phyloP scores from a whole-genome alignment of 2,329 filamentous ascomycete genomes.

The Sporothrix phasma region DNA sequence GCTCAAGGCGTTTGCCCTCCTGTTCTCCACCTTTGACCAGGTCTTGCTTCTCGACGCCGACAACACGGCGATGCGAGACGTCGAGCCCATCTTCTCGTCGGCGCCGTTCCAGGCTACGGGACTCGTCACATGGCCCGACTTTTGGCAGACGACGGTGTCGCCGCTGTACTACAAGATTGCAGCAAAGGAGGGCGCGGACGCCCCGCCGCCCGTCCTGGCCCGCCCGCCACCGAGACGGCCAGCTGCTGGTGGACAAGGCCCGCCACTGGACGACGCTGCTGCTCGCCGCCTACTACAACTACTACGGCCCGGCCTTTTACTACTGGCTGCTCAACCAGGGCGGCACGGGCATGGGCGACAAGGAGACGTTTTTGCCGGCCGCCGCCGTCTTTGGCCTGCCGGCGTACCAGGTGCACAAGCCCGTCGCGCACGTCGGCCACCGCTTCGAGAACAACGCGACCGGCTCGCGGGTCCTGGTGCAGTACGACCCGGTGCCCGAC shows the following conservation, averaged over 20 bases:
- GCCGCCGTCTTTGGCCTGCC: slow-evolving; percentile 31
- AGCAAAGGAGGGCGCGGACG: neutral
- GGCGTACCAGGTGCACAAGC: slow-evolving; percentile 31
- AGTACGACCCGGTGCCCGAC: slow-evolving; percentile 25
- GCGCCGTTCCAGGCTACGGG: slow-evolving; percentile 43
- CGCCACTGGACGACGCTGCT: slow-evolving; percentile 37
- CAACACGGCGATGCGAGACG: slow-evolving; percentile 36
- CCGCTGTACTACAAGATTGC: slow-evolving; percentile 37
- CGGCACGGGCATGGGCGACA: slow-evolving; percentile 35
- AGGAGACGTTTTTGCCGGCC: slow-evolving; percentile 38
- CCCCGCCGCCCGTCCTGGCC: slow-evolving; percentile 24
- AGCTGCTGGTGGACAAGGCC: slow-evolving; percentile 38
- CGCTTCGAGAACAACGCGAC: slow-evolving; percentile 23
- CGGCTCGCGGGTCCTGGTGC: slow-evolving; percentile 22
- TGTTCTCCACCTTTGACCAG: slow-evolving; percentile 50
- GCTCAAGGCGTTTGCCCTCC: slow-evolving; percentile 46
- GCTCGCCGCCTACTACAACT: slow-evolving; percentile 45
- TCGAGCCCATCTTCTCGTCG: slow-evolving; percentile 35
- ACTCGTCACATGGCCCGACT: slow-evolving; percentile 49
- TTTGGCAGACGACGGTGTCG: slow-evolving; percentile 35
- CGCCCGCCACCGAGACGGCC: slow-evolving; percentile 36
- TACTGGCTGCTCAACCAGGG: slow-evolving; percentile 39
- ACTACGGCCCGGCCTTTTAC: slow-evolving; percentile 41
- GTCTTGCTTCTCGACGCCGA: slow-evolving; percentile 50
- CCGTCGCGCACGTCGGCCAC: slow-evolving; percentile 26